These are phyloP conservation scores for Colletotrichum sp. DNA, from an alignment of 2,329 filamentous ascomycete species.

Conservation along the genomic window DNA sequence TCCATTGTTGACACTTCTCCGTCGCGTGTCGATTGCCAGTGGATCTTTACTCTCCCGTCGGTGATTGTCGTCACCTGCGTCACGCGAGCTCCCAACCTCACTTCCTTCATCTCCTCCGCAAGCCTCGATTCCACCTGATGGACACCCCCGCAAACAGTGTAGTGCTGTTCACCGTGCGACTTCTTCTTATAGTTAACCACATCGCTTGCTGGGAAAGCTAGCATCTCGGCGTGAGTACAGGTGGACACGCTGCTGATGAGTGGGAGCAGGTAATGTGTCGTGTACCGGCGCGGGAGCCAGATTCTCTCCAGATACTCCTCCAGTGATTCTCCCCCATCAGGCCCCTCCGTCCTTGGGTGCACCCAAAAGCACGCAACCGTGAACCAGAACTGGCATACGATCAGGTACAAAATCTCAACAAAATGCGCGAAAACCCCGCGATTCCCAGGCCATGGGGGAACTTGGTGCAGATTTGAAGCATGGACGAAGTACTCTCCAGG, in stretches of 20 bases:
- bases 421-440: too few species aligned
- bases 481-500: conserved; percentile 52
- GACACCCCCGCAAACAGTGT: conserved; percentile 55
- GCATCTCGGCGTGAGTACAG: conserved; percentile 54
- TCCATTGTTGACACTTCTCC: too few species aligned
- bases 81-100: too few species aligned
- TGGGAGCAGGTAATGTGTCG: conserved; percentile 56
- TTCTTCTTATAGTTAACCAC: conserved; percentile 51
- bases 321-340: conserved; percentile 39
- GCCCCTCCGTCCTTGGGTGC: conserved; percentile 29
- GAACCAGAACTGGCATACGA: conserved; percentile 59
- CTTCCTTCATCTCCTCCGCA: too few species aligned
- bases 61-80: too few species aligned
- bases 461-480: conserved; percentile 57
- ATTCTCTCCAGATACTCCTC: conserved; percentile 38
- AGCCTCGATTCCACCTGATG: conserved; percentile 53
- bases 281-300: conserved; percentile 50
- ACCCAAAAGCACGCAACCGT: conserved; percentile 55
- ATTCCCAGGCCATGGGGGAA: conserved; percentile 46
- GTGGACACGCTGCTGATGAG: conserved; percentile 60
- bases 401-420: conserved; percentile 39
- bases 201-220: conserved; percentile 59
- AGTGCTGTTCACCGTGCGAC: conserved; percentile 50
- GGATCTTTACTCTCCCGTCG: too few species aligned
- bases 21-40: too few species aligned